Evolutionary conservation across 2,329 filamentous ascomycete genomes (phyloP), one percentile per base, ranked within the genome.

Genomic region (Trichoderma sp.): DNA sequence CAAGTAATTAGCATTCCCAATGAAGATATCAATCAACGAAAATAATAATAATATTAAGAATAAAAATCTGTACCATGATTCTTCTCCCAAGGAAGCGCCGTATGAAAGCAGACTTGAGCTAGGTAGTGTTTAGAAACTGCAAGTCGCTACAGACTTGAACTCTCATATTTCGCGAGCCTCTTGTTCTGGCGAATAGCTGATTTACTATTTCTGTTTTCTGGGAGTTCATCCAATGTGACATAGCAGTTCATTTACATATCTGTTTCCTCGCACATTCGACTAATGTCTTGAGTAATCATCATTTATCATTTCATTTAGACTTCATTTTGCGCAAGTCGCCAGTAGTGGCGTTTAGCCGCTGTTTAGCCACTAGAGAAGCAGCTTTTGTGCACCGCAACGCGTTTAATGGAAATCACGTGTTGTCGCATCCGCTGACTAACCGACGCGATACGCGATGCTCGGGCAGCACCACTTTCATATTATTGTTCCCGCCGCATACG

Each of bases 351-450:
- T 37, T 31, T 21, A 24, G 37, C 52, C 62, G 62, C 52, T 47
- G 0, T 13, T 65, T 65, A 33, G 21, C 62, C 49, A 33, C 19
- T 8, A n/a, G 7, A 35, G 14, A 21, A 8, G 3, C 10, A 16
- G 31, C 29, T 10, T 57, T 35, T 8, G 53, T 57, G 31, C 27
- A 29, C 35, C 27, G 13, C 33, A 33, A 24, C 52, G 33, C 62
- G 62, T 43, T 64, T 64, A 53, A 68, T 60, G 43, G 52, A 40
- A 29, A 14, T 72, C 73, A 74, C 72, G 72, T 73, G 72, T 40
- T 16, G 27, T 62, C 72, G 72, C 71, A 72, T 71, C 53, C 31
- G 77, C 72, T 79, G 75, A 80, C 76, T 78, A 76, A 79, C 27
- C 37, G 49, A 79, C 75, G 75, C 78, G 78, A 68, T 74, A 77